A percentile compares a stretch with the other conserved stretches of the same genome.
phyloP scores from a whole-genome alignment of 352 stramenopile genomes.

The Globisporangium recalcitrans region DNA sequence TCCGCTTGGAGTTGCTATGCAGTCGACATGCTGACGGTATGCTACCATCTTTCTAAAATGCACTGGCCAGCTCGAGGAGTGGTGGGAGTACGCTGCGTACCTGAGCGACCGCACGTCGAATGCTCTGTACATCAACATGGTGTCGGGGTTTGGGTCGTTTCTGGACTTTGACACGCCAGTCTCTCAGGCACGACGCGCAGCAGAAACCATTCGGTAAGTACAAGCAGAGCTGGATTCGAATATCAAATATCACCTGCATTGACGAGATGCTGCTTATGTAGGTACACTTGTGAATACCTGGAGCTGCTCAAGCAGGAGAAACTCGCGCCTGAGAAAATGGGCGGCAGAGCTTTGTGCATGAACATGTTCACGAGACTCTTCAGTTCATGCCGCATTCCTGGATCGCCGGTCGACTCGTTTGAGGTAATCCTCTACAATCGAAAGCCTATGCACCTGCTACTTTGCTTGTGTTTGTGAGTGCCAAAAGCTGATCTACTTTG shows the following conservation, averaged over 20 bases:
- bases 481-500: not conserved
- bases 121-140: conserved; percentile 92
- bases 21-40: not conserved
- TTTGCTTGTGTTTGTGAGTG: not conserved
- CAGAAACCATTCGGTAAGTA: conserved; percentile 47
- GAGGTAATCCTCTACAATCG: conserved; percentile 16
- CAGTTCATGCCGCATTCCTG: conserved; percentile 88
- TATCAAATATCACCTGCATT: conserved; percentile 25
- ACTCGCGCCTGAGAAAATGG: conserved; percentile 85
- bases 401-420: conserved; percentile 39
- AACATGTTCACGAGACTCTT: conserved; percentile 87
- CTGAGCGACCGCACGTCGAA: conserved; percentile 74
- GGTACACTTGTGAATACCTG: conserved; percentile 81
- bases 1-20: not conserved
- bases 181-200: conserved; percentile 46
- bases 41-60: not conserved
- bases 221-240: conserved; percentile 13
- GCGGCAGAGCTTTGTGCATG: conserved; percentile 85
- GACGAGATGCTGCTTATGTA: conserved; percentile 22
- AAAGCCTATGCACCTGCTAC: not conserved
- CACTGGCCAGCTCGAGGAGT: conserved; percentile 61
- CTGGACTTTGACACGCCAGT: conserved; percentile 78
- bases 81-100: conserved; percentile 91
- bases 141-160: conserved; percentile 93
- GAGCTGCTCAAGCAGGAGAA: conserved; percentile 79